Evolutionary conservation across 257 asterid species (phyloP), one percentile per base, ranked within the genome.

Genomic region (Solanum etuberosum): DNA sequence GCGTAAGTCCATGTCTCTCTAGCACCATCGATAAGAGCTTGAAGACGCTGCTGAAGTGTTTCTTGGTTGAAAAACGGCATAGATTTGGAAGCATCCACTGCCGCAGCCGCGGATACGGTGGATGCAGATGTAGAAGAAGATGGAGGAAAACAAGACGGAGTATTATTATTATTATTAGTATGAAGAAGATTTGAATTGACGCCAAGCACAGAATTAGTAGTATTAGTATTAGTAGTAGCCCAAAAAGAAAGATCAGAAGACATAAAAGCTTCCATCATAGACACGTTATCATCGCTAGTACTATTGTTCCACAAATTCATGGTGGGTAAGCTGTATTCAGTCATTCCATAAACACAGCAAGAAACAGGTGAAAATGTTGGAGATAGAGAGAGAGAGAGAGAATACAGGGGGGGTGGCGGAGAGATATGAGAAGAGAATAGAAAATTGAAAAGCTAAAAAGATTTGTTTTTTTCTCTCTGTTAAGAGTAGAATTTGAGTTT

Each of bases 1-100:
- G 94, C 94, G 87, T 94, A 92, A 5, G 95, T 92, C 96, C 96
- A 94, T 87, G 88, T 78, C 88, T 94, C 94, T 1, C 87, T 88
- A 2, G 95, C 91, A 88, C 92, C 92, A 42, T 92, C 94, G 38
- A 94, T 93, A 51, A 94, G 46, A 38, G 94, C 81, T 18, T 87
- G 92, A 21, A 94, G 93, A 16, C 94, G 94, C 86, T 92, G 92
- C 88, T 94, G 95, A 15, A 93, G 92, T 6, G 93, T 91, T 42
- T 93, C 98, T 21, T 89, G 95, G 70, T 87, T 93, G 67, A 94
- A 89, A 34, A 90, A 29, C 20, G 72, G 21, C 86, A 76, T 18
- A 46, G 87, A 71, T 57, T 81, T 63, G 42, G 42, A 25, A 37
- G 71, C 63, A 77, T 87, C 91, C 0, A 72, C 87, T 83, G 88